A percentile compares a stretch with the other conserved stretches of the same genome.
phyloP scores from a whole-genome alignment of 257 asterid genomes.

The Avicennia marina region DNA sequence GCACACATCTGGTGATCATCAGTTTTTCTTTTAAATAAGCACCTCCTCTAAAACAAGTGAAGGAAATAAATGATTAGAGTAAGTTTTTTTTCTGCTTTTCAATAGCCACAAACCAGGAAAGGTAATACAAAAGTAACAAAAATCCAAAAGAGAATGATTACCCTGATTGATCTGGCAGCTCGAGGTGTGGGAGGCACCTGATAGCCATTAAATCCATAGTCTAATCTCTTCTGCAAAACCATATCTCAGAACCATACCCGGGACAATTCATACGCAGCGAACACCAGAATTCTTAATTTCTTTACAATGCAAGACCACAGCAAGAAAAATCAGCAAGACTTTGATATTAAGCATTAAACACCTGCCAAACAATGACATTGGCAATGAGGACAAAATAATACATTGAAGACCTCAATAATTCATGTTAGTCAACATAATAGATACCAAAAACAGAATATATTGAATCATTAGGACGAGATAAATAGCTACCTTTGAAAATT shows the following conservation, averaged over 20 bases:
- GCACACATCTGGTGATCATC: conserved; percentile 65
- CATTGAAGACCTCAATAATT: too few relatives aligned
- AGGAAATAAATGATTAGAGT: conserved; percentile 13
- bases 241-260: conserved; percentile 74
- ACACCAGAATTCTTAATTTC: conserved; percentile 17
- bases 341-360: too few relatives aligned
- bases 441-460: neutral
- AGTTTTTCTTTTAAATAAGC: conserved; percentile 40
- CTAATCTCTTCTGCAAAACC: conserved; percentile 76
- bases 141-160: conserved; percentile 24
- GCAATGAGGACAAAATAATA: too few relatives aligned
- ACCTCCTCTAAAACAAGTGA: conserved; percentile 56
- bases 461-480: neutral
- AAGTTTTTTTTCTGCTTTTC: neutral
- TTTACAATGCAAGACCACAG: neutral
- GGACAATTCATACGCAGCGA: conserved; percentile 27
- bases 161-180: conserved; percentile 87
- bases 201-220: conserved; percentile 74
- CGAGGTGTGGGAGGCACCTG: conserved; percentile 83
- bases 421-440: too few relatives aligned
- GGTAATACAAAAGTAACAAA: neutral
- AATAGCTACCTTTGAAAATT: neutral
- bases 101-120: neutral
- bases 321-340: neutral
- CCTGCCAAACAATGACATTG: too few relatives aligned